These are phyloP conservation scores for Dianthus caryophyllus DNA, from an alignment of 148 eudicot species.

Conservation along the genomic window DNA sequence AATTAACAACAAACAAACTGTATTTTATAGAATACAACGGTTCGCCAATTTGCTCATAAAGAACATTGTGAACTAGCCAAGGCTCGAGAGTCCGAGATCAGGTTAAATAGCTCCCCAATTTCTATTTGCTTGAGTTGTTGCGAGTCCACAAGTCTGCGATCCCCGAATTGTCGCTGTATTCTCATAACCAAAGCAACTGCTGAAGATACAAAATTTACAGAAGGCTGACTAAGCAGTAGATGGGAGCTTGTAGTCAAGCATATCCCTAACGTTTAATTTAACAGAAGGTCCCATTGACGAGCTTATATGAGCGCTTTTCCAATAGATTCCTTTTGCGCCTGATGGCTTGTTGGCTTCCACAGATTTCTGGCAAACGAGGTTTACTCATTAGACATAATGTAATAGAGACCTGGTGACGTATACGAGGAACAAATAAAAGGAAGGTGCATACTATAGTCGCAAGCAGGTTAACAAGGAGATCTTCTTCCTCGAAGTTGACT, in stretches of 20 bases:
- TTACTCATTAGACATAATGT: not conserved
- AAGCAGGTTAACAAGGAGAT: conserved; percentile 67
- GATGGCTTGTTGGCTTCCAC: conserved; percentile 82
- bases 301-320: conserved; percentile 92
- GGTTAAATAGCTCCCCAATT: not conserved
- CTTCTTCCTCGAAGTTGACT: conserved; percentile 79
- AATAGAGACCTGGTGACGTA: not conserved
- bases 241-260: conserved; percentile 69
- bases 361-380: conserved; percentile 57
- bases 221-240: conserved; percentile 21
- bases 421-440: not conserved
- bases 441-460: conserved; percentile 64
- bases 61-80: too few relatives aligned
- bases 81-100: too few relatives aligned
- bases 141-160: not conserved
- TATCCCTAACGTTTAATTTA: conserved; percentile 61
- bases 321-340: conserved; percentile 90
- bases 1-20: not conserved
- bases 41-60: not conserved
- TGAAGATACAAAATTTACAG: conserved; percentile 27
- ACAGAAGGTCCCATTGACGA: conserved; percentile 97
- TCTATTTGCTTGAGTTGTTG: not conserved
- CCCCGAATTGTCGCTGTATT: not conserved
- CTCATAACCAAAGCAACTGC: conserved; percentile 16
- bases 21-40: conserved; percentile 12